Base-by-base conservation (phyloP, 371 early-diverging fungal species). In the Apophysomyces elegans region DNA sequence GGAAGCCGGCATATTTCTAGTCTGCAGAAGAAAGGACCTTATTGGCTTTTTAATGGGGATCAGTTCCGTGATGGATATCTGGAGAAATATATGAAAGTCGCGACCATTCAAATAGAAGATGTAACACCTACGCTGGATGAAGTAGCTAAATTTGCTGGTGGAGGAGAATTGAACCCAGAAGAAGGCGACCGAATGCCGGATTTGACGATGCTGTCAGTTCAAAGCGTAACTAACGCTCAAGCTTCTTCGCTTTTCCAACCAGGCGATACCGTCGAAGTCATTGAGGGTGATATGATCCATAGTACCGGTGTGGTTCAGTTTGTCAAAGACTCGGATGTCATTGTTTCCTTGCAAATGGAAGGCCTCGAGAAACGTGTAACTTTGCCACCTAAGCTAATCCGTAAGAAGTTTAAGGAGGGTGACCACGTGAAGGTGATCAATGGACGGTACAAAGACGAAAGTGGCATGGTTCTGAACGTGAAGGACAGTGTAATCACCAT, bases 41-140 rank as follows among this genome's bases (percentile, higher is more conserved):
- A 84, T 39, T 94, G 89, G 79, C 74, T 89, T 4, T 95, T 91
- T 74, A 89, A 88, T 56, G 86, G 86, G 56, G 98, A 98, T 57
- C 77, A 81, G 54, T 98, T 92, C 76, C 81, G 88, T 12, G 90
- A 95, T 70, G 99, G 99, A 1, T 98, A 93, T 68, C 74, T 98
- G 61, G 93, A 94, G 72, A 95, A 94, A 77, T 91, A 90, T 50
- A 81, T 98, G 72, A 95, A 96, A 74, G 79, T 93, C 16, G 74
- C 86, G 11, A 85, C 88, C 6, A 67, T 99, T 57, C 91, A 90
- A 50, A 71, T 86, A 7, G 92, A 92, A 14, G 85, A 89, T 72
- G 91, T 96, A 16, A 93, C 90, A 62, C 96, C 98, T 8, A 93
- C 96, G 4, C 81, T 98, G 67, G 98, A 97, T 62, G 99, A 99